phyloP scores from a whole-genome alignment of 768 basidiomycete species.

The Amanita pallidorosea region DNA sequence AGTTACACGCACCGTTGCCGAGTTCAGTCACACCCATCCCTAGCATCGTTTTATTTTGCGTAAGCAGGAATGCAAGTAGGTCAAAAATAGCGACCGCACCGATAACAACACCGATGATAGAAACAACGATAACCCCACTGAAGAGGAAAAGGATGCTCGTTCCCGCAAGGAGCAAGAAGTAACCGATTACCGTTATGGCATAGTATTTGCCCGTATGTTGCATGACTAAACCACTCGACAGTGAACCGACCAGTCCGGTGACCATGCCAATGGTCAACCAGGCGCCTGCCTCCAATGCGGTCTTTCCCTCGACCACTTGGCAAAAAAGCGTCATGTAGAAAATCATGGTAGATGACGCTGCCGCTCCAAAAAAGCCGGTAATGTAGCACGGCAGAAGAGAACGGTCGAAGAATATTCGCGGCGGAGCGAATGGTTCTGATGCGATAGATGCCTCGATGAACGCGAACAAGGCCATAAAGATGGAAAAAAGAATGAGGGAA shows the following conservation, averaged over 20 bases:
- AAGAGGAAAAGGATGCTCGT: slow-evolving; percentile 24
- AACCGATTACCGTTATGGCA: slow-evolving; percentile 32
- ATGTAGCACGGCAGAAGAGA: slow-evolving; percentile 43
- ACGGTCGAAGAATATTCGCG: slow-evolving; percentile 37
- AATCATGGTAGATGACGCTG: slow-evolving; percentile 29
- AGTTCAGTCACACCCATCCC: slow-evolving; percentile 24
- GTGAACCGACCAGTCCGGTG: slow-evolving; percentile 36
- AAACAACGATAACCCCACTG: slow-evolving; percentile 26
- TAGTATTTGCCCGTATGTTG: slow-evolving; percentile 52
- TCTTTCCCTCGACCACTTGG: slow-evolving; percentile 41
- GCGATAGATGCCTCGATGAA: slow-evolving; percentile 39
- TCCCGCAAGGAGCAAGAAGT: slow-evolving; percentile 27
- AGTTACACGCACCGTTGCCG: slow-evolving; percentile 28
- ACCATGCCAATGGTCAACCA: slow-evolving; percentile 41
- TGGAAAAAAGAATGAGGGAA: slow-evolving; percentile 21
- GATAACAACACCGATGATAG: slow-evolving; percentile 25
- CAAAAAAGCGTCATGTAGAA: slow-evolving; percentile 48
- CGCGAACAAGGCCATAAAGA: slow-evolving; percentile 27
- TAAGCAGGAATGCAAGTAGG: neutral
- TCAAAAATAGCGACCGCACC: slow-evolving; percentile 19
- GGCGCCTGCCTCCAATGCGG: slow-evolving; percentile 38
- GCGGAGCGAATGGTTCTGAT: slow-evolving; percentile 48
- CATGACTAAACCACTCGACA: slow-evolving; percentile 41
- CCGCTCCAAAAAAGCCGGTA: slow-evolving; percentile 48
- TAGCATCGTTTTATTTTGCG: slow-evolving; percentile 6